Conservation (phyloP, 306 rosid species). For the Begonia peltatifolia region DNA sequence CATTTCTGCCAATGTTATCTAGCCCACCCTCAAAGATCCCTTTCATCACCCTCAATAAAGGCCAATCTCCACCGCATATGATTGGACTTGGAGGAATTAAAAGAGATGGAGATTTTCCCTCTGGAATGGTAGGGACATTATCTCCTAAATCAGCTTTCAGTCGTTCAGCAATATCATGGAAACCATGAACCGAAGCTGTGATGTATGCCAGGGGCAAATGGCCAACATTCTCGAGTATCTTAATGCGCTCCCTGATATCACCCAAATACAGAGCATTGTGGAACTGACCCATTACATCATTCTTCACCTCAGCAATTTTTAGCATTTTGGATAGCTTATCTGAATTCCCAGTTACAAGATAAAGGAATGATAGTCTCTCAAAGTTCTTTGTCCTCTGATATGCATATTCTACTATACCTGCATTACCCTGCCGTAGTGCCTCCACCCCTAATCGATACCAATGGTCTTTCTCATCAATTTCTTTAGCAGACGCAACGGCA, state of each 20-base stretch:
- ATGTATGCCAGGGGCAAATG: slow-evolving; percentile 72
- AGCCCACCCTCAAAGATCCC: slow-evolving; percentile 75
- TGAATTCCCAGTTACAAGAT: slow-evolving; percentile 63
- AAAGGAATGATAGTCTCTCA: slow-evolving; percentile 71
- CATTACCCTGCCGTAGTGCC: slow-evolving; percentile 83
- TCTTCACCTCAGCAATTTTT: slow-evolving; percentile 81
- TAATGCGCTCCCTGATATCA: slow-evolving; percentile 53
- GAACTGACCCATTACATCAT: slow-evolving; percentile 90
- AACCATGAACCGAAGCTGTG: slow-evolving; percentile 61
- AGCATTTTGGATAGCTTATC: slow-evolving; percentile 83
- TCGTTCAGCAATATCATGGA: slow-evolving; percentile 53
- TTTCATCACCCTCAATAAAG: slow-evolving; percentile 59
- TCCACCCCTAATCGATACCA: slow-evolving; percentile 79
- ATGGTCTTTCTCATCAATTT: slow-evolving; percentile 82
- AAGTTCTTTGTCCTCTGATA: slow-evolving; percentile 85
- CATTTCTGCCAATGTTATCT: slow-evolving; percentile 25
- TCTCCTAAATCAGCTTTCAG: slow-evolving; percentile 68
- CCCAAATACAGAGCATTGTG: slow-evolving; percentile 88
- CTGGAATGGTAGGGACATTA: slow-evolving; percentile 51
- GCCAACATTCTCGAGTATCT: slow-evolving; percentile 69
- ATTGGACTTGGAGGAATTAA: slow-evolving; percentile 59
- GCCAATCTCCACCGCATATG: slow-evolving; percentile 70
- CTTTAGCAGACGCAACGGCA: slow-evolving; percentile 84
- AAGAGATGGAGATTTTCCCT: slow-evolving; percentile 47
- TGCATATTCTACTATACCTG: slow-evolving; percentile 78